Base-by-base conservation (phyloP, 257 asterid species). In the Scutellaria galericulata region DNA sequence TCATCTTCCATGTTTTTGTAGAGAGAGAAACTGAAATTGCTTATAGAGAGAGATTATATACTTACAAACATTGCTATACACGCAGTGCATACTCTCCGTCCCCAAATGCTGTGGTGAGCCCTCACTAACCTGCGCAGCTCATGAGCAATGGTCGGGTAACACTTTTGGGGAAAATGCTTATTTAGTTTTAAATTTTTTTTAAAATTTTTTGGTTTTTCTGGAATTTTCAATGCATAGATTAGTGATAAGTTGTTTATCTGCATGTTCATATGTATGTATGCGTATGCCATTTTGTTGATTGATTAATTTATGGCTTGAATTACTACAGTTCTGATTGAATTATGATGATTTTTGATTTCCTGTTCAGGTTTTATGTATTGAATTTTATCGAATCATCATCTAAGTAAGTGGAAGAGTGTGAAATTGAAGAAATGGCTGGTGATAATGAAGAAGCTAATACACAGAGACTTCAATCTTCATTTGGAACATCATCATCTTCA, bases 401-500 rank as follows among this genome's bases (percentile, higher is more conserved):
- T 11, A 9, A 48, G 27, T 48, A 15, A 70, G 78, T 66, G 39
- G 57, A 12, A 54, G 44, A 50, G 70, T 73, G 47, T 47, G 69
- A 52, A 59, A 62, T 63, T 72, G 76, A 74, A 67, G 81, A 72
- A 76, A 93, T 93, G 98, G 84, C 84, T 15, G 91, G 95, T 68
- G 91, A 83, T 54, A 74, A 71, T 55, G 95, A 78, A 59, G 93
- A 88, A 77, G 88, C 82, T 75, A 83, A 74, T 44, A 75, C 87
- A 70, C 97, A 87, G 13, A 86, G 96, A 46, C 86, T 91, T 77
- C 96, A 88, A 70, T 86, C 97, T 55, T 84, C 96, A 15, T 81
- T 85, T 54, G 96, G 91, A 61, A 86, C 96, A 24, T 86, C 97
- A 27, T 83, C 95, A 6, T 88, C 98, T 44, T 83, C 96, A 53